Evolutionary conservation across 2,329 filamentous ascomycete species (phyloP).

Genomic region (Parascedosporium putredinis): DNA sequence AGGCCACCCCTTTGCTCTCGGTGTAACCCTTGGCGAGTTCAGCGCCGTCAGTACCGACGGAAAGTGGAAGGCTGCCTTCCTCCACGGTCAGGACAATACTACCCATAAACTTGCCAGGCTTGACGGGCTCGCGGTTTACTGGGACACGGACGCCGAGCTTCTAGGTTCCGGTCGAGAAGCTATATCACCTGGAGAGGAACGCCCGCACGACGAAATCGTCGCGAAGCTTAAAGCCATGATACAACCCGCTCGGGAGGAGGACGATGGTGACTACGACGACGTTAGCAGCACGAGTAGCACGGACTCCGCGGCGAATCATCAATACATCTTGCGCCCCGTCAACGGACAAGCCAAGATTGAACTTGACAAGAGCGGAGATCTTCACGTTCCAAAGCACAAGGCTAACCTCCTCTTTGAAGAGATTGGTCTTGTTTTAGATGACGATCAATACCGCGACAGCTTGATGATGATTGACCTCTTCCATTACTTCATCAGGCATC

Average conservation of each 20-base stretch:
- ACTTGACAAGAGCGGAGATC: conserved; percentile 81
- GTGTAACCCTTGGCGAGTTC: conserved; percentile 88
- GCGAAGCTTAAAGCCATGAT: conserved; percentile 70
- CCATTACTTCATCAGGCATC: conserved; percentile 95
- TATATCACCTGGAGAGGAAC: conserved; percentile 43
- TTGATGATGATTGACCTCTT: conserved; percentile 98
- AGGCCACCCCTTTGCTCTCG: conserved; percentile 88
- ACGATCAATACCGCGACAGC: conserved; percentile 92
- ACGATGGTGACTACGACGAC: conserved; percentile 25
- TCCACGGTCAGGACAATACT: conserved; percentile 70
- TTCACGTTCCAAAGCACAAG: conserved; percentile 75
- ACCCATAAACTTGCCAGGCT: conserved; percentile 93
- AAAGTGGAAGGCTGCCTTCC: conserved; percentile 91
- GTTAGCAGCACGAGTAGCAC: background rate
- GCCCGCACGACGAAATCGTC: conserved; percentile 68
- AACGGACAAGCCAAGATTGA: conserved; percentile 91
- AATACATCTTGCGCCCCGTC: conserved; percentile 93
- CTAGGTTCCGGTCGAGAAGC: conserved; percentile 73
- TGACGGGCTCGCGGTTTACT: conserved; percentile 85
- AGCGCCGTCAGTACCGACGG: conserved; percentile 94
- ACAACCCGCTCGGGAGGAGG: conserved; percentile 40
- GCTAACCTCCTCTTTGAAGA: conserved; percentile 90
- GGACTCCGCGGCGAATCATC: conserved; percentile 44
- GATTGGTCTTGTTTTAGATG: conserved; percentile 93
- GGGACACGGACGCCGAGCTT: conserved; percentile 88